phyloP scores from a whole-genome alignment of 306 rosid species.

The Acacia confusa region DNA sequence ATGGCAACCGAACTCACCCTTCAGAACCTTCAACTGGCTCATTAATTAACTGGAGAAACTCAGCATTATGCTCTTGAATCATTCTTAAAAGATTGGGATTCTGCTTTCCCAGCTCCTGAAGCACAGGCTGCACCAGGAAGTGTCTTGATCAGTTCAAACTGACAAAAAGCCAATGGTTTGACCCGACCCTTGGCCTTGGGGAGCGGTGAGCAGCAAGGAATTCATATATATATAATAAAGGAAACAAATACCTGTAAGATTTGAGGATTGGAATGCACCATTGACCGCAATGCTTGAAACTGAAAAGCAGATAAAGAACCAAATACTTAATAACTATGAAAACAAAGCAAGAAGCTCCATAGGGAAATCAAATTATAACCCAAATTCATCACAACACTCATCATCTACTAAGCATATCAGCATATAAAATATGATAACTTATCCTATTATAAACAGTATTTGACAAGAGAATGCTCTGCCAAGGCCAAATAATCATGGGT shows the following conservation, averaged over 20 bases:
- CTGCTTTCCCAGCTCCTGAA: not conserved
- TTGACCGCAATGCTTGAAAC: not conserved
- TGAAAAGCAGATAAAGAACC: not conserved
- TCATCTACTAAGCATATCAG: not conserved
- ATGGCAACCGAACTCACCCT: slow-evolving; percentile 12
- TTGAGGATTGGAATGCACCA: not conserved
- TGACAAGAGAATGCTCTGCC: not conserved
- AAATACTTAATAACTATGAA: not conserved
- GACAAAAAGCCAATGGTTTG: not conserved
- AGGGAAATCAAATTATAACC: not conserved
- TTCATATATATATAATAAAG: not conserved
- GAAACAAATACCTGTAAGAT: not conserved
- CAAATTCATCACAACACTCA: not conserved
- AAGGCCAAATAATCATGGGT: not conserved
- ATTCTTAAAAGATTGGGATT: not conserved
- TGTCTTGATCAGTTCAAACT: not conserved
- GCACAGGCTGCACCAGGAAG: not conserved
- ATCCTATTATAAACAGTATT: not conserved
- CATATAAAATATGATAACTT: not conserved
- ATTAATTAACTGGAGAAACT: not conserved
- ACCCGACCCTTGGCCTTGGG: too few relatives aligned
- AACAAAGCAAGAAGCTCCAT: not conserved
- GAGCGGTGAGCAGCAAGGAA: too few relatives aligned
- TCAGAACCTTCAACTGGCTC: not conserved
- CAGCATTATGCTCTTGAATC: not conserved